Percentiles rank a stretch among this genome's conserved stretches.
phyloP scores from a whole-genome alignment of 2,329 filamentous ascomycete species.

The Alternaria angustiovoidea region DNA sequence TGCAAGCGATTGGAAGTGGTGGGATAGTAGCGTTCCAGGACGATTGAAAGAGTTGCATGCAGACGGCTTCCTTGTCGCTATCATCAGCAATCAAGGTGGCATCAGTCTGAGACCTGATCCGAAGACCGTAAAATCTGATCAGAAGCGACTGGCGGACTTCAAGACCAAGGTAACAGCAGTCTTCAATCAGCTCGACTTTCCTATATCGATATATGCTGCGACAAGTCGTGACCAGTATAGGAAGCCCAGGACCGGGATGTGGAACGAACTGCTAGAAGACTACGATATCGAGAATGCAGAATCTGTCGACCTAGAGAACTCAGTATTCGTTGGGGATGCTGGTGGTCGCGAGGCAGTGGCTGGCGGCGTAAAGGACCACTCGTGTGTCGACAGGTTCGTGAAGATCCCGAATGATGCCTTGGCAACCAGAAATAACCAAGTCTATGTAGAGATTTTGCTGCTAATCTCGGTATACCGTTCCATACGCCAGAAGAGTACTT shows the following conservation, averaged over 20 bases:
- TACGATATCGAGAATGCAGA: conserved; percentile 57
- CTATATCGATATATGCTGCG: conserved; percentile 83
- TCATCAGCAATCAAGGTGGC: conserved; percentile 90
- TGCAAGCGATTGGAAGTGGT: conserved; percentile 92
- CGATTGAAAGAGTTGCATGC: conserved; percentile 72
- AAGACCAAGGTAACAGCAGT: conserved; percentile 80
- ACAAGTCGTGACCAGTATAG: conserved; percentile 82
- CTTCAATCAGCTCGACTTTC: conserved; percentile 75
- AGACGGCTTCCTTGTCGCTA: conserved; percentile 77
- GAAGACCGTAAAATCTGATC: conserved; percentile 73
- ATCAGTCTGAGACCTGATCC: conserved; percentile 76
- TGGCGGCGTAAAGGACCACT: conserved; percentile 62
- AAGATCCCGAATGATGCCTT: conserved; percentile 16
- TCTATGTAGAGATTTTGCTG: conserved; percentile 71
- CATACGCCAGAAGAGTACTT: conserved; percentile 94
- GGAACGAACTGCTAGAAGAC: conserved; percentile 70
- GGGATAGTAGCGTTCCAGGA: conserved; percentile 74
- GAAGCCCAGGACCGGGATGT: conserved; percentile 91
- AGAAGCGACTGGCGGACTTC: conserved; percentile 77
- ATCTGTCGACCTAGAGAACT: conserved; percentile 72
- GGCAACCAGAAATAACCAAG: conserved; percentile 21
- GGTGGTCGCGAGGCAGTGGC: conserved; percentile 59
- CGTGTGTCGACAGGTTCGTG: conserved; percentile 65
- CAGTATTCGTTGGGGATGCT: conserved; percentile 91
- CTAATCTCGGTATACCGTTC: conserved; percentile 82